Evolutionary conservation across 371 early-diverging fungal species (phyloP).

Genomic region (Lichtheimia ramosa): DNA sequence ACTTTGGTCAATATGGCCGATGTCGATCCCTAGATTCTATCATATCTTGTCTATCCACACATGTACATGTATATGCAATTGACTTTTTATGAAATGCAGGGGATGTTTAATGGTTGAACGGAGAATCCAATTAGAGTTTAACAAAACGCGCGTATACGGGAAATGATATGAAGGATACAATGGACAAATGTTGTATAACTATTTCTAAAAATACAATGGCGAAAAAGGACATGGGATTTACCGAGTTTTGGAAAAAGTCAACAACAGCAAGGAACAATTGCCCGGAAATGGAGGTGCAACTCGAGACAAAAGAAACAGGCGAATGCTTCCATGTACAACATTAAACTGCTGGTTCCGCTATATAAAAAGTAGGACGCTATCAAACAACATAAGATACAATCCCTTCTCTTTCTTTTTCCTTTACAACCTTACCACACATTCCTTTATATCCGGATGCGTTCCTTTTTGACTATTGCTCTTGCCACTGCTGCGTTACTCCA

Average conservation of each 20-base stretch:
- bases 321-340: slow-evolving; percentile 1
- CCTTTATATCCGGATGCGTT: neutral
- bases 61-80: no score
- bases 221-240: slow-evolving; percentile 1
- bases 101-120: no score
- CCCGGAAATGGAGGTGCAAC: neutral
- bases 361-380: neutral
- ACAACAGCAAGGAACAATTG: neutral
- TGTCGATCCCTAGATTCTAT: no score
- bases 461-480: slow-evolving; percentile 1
- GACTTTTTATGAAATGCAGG: no score
- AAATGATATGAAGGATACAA: neutral
- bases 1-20: no score
- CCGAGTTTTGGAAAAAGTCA: neutral
- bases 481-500: neutral
- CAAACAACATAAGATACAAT: neutral
- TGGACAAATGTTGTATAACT: no score
- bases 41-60: no score
- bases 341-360: neutral
- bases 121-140: no score
- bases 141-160: neutral
- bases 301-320: neutral
- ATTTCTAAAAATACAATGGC: neutral
- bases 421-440: neutral
- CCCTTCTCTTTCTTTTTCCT: neutral